A percentile compares a stretch with the other conserved stretches of the same genome.
Evolutionary conservation across 2,329 filamentous ascomycete genomes (phyloP).

Genomic region (Davidsoniella virescens): DNA sequence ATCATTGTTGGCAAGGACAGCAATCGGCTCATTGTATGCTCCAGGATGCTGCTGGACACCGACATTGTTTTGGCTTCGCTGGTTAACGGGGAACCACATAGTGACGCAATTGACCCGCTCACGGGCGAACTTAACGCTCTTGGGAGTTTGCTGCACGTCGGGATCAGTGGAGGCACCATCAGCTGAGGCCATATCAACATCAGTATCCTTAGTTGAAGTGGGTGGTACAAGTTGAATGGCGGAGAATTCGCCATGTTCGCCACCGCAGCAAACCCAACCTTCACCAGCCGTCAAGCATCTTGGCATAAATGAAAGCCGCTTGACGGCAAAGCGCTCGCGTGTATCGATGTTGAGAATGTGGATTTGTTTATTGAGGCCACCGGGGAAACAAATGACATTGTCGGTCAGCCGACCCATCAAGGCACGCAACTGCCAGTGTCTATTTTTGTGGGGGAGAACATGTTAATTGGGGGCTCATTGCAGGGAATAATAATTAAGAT

Average conservation of each 20-base stretch:
- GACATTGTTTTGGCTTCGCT: slow-evolving; percentile 16
- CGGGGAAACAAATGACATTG: slow-evolving; percentile 72
- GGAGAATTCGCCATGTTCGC: slow-evolving; percentile 74
- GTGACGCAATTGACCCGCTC: slow-evolving; percentile 53
- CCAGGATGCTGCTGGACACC: slow-evolving; percentile 12
- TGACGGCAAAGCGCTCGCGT: slow-evolving; percentile 27
- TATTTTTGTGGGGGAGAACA: slow-evolving; percentile 20
- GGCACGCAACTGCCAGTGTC: slow-evolving; percentile 79
- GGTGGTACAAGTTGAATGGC: slow-evolving; percentile 44
- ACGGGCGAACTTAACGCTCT: slow-evolving; percentile 37
- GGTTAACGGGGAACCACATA: slow-evolving; percentile 39
- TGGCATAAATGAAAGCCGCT: slow-evolving; percentile 54
- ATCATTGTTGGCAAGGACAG: slow-evolving; percentile 78
- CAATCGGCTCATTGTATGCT: slow-evolving; percentile 40
- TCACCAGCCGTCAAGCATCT: slow-evolving; percentile 73
- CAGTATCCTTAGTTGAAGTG: not conserved
- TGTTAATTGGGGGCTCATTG: not conserved
- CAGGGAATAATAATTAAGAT: too few relatives aligned
- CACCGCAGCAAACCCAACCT: slow-evolving; percentile 83
- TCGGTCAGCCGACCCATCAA: slow-evolving; percentile 68
- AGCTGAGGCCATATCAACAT: not conserved
- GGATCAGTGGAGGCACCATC: not conserved
- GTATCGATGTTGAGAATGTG: slow-evolving; percentile 58
- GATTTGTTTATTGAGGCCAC: slow-evolving; percentile 45
- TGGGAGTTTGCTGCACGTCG: slow-evolving; percentile 14